These are phyloP conservation scores for Candida labiduridarum DNA, from an alignment of 1,139 yeast species.

Conservation along the genomic window DNA sequence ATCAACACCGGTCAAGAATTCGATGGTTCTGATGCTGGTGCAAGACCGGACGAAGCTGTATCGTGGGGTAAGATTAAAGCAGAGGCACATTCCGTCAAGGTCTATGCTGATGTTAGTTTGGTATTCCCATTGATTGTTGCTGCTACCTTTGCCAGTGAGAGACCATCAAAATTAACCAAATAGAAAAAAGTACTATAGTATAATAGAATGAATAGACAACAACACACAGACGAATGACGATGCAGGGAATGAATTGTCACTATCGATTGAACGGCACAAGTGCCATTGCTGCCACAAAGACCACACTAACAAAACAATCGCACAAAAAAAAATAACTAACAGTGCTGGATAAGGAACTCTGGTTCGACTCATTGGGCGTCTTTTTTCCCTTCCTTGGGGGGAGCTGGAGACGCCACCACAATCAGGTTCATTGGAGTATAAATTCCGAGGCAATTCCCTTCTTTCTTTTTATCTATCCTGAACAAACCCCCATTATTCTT, in stretches of 20 bases:
- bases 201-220: neutral
- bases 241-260: neutral
- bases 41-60: slow-evolving; percentile 97
- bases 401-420: slow-evolving; percentile 3
- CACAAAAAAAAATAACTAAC: neutral
- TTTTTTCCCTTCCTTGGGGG: neutral
- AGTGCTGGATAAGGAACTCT: neutral
- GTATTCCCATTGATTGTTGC: slow-evolving; percentile 97
- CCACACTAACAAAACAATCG: neutral
- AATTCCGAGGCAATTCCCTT: neutral
- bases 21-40: slow-evolving; percentile 99
- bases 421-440: neutral
- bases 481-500: neutral
- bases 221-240: neutral
- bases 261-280: neutral
- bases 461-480: neutral
- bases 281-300: neutral
- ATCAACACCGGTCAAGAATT: slow-evolving; percentile 98
- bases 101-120: slow-evolving; percentile 93
- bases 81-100: slow-evolving; percentile 88
- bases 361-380: neutral
- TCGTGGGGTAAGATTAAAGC: slow-evolving; percentile 99
- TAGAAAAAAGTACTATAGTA: neutral
- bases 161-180: slow-evolving; percentile 20
- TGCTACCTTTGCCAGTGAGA: slow-evolving; percentile 81